Percentiles rank a stretch among this genome's conserved stretches.
Evolutionary conservation across 495 filamentous ascomycete species (phyloP).

Genomic region (Jackrogersella minutella): DNA sequence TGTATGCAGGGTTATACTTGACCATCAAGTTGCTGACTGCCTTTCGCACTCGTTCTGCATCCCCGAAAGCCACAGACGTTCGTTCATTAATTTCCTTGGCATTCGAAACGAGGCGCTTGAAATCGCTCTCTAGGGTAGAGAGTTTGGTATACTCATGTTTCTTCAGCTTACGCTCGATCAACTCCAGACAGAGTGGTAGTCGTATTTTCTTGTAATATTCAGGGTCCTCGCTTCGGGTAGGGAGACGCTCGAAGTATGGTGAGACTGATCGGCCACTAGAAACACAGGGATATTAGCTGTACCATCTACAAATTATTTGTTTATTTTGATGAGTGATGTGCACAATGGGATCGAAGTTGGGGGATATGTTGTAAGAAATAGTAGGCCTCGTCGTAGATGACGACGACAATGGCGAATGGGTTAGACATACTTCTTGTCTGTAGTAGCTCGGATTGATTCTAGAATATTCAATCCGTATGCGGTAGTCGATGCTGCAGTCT

Average conservation of each 20-base stretch:
- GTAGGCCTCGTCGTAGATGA: neutral
- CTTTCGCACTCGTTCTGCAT: constrained; percentile 79
- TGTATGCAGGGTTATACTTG: constrained; percentile 77
- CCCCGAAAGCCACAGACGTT: constrained; percentile 69
- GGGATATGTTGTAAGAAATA: neutral
- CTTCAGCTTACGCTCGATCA: constrained; percentile 74
- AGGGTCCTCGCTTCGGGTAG: constrained; percentile 66
- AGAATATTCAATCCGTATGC: constrained; percentile 71
- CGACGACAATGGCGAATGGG: constrained; percentile 11
- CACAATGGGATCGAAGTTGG: neutral
- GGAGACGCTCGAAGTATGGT: constrained; percentile 73
- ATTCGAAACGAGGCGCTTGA: constrained; percentile 80
- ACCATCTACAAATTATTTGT: constrained; percentile 6
- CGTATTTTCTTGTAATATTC: constrained; percentile 77
- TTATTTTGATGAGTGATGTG: neutral
- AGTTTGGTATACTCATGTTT: constrained; percentile 68
- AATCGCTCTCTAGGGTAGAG: constrained; percentile 71
- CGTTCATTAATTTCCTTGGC: constrained; percentile 76
- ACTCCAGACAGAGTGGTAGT: constrained; percentile 78
- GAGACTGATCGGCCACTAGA: constrained; percentile 71
- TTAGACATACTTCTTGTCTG: constrained; percentile 72
- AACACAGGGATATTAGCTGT: constrained; percentile 24
- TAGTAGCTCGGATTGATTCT: constrained; percentile 68
- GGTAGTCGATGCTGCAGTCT: constrained; percentile 70
- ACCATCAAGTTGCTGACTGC: constrained; percentile 78